phyloP scores from a whole-genome alignment of 2,329 filamentous ascomycete species.

The Penicillium sp. region DNA sequence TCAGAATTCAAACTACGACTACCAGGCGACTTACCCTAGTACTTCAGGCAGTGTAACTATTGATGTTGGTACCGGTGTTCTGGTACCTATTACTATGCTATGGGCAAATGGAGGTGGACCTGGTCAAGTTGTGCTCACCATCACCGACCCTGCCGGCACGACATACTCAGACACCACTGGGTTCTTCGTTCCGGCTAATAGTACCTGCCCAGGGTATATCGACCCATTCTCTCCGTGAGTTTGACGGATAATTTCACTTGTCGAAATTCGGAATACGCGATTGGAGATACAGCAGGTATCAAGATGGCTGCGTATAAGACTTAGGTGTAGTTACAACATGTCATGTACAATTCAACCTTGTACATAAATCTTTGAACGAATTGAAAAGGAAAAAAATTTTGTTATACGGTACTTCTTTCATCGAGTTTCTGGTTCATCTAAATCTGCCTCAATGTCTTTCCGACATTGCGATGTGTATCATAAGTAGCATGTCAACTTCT shows the following conservation, averaged over 20 bases:
- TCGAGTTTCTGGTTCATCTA: neutral
- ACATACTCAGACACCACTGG: neutral
- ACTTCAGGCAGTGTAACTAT: neutral
- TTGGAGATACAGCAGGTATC: too few relatives aligned
- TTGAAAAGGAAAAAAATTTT: too few relatives aligned
- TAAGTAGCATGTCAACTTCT: neutral
- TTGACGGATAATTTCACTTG: neutral
- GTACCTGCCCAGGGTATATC: conserved; percentile 2
- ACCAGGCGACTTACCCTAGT: neutral
- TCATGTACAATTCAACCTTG: neutral
- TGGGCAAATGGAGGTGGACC: conserved; percentile 3
- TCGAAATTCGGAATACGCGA: neutral
- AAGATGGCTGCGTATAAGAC: neutral
- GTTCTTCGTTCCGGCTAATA: conserved; percentile 9
- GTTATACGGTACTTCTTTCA: neutral
- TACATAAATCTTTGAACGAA: neutral
- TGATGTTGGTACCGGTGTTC: neutral
- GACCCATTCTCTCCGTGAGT: conserved; percentile 10
- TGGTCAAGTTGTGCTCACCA: neutral
- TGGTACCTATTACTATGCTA: conserved; percentile 5
- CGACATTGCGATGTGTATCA: neutral
- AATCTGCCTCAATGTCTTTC: neutral
- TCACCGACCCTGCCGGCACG: neutral
- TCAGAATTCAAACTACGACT: conserved; percentile 9
- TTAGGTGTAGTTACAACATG: neutral